These are phyloP conservation scores for Cystobasidiaceae sp. DNA, from an alignment of 1,284 basidiomycete species.

Conservation along the genomic window DNA sequence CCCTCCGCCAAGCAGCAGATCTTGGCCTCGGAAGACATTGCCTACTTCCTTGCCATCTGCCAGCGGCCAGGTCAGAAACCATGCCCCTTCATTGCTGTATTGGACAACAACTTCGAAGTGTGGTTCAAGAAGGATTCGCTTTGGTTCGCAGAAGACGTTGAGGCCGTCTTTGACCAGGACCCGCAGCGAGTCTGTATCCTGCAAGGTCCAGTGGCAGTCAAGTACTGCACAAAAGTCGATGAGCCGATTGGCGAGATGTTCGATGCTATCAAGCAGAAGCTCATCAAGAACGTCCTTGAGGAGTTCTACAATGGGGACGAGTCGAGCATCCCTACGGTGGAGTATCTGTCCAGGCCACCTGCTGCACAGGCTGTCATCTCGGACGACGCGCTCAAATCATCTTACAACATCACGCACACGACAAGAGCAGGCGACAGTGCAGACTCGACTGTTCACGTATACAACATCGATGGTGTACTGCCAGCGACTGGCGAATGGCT, in stretches of 20 bases:
- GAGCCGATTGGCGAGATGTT: constrained; percentile 86
- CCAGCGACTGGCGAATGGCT: constrained; percentile 63
- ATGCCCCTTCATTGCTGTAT: constrained; percentile 95
- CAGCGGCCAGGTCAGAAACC: constrained; percentile 97
- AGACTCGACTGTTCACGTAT: constrained; percentile 39
- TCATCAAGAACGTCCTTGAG: constrained; percentile 75
- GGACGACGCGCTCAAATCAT: constrained; percentile 43
- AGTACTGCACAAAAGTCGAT: constrained; percentile 79
- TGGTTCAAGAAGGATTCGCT: constrained; percentile 99
- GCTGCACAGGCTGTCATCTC: constrained; percentile 29
- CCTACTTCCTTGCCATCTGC: constrained; percentile 89
- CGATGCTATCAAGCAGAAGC: constrained; percentile 72
- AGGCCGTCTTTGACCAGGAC: constrained; percentile 96
- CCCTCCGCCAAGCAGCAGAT: constrained; percentile 75
- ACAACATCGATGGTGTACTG: constrained; percentile 40
- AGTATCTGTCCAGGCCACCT: constrained; percentile 64
- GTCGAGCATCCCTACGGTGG: constrained; percentile 70
- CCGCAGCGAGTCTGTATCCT: constrained; percentile 96
- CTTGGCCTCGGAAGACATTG: constrained; percentile 88
- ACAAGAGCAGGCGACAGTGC: neutral
- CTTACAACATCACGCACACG: constrained; percentile 52
- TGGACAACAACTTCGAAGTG: constrained; percentile 87
- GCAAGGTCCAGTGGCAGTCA: constrained; percentile 91
- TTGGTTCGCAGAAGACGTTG: constrained; percentile 70
- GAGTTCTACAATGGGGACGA: constrained; percentile 74